These are phyloP conservation scores for Globisporangium perplexum DNA, from an alignment of 352 stramenopile species.

Conservation along the genomic window DNA sequence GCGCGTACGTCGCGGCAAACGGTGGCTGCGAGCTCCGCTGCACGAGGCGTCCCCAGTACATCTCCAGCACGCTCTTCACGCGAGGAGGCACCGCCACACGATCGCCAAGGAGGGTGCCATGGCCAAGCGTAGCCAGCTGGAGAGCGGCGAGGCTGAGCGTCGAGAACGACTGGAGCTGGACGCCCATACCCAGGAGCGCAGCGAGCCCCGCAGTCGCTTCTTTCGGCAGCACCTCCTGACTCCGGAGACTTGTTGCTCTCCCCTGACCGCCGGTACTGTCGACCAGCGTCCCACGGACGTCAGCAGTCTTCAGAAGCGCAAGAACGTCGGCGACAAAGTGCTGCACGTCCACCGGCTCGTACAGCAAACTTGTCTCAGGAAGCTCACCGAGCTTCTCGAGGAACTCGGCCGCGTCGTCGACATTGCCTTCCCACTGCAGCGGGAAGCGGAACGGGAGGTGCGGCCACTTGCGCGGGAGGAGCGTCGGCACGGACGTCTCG, in stretches of 20 bases:
- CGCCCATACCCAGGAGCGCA: conserved; percentile 40
- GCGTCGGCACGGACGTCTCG: conserved; percentile 32
- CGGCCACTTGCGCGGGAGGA: conserved; percentile 63
- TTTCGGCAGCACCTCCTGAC: conserved; percentile 14
- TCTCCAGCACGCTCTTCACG: conserved; percentile 22
- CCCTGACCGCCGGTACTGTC: background rate
- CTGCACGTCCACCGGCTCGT: conserved; percentile 53
- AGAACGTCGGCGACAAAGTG: conserved; percentile 26
- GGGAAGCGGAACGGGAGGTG: conserved; percentile 56
- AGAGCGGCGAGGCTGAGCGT: conserved; percentile 37
- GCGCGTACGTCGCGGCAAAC: conserved; percentile 48
- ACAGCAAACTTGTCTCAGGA: conserved; percentile 49
- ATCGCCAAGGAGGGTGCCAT: conserved; percentile 12
- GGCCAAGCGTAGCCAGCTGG: conserved; percentile 21
- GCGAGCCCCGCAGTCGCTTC: conserved; percentile 24
- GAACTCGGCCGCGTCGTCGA: conserved; percentile 37
- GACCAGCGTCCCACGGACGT: conserved; percentile 16
- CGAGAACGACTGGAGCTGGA: conserved; percentile 66
- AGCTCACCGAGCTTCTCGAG: conserved; percentile 40
- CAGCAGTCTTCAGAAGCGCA: conserved; percentile 14
- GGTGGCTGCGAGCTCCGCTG: conserved; percentile 16
- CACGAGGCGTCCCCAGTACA: conserved; percentile 23
- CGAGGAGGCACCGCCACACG: conserved; percentile 10
- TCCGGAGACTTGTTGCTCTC: background rate
- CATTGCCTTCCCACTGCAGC: conserved; percentile 37